Conservation (phyloP, 257 asterid genomes). For the Ilex asprella region DNA sequence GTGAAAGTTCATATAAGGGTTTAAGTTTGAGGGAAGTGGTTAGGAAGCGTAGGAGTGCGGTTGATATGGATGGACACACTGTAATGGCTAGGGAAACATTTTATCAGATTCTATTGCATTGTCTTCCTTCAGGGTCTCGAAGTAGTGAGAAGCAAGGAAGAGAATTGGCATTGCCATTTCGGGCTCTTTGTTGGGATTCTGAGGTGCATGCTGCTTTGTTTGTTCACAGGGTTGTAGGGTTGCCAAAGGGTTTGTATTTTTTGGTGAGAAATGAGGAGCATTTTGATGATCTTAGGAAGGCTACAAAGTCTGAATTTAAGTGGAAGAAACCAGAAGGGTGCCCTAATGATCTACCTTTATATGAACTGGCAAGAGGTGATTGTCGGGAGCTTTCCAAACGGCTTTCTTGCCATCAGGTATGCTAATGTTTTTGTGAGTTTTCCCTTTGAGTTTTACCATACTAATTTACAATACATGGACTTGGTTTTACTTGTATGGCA, state of each 20-base stretch:
- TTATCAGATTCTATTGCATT: constrained; percentile 74
- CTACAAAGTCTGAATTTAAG: constrained; percentile 58
- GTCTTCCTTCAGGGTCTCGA: constrained; percentile 65
- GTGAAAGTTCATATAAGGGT: constrained; percentile 48
- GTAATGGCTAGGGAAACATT: constrained; percentile 58
- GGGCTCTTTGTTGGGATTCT: constrained; percentile 73
- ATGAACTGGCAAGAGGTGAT: constrained; percentile 61
- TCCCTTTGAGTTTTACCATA: background rate
- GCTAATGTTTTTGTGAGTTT: background rate
- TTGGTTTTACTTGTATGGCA: background rate
- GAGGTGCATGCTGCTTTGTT: constrained; percentile 75
- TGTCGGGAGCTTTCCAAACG: constrained; percentile 53
- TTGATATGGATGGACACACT: constrained; percentile 88
- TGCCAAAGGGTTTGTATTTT: constrained; percentile 74
- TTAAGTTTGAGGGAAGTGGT: constrained; percentile 56
- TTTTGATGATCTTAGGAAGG: constrained; percentile 48
- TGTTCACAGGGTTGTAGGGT: constrained; percentile 78
- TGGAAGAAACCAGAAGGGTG: constrained; percentile 88
- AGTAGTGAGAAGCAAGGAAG: constrained; percentile 40
- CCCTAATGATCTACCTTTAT: constrained; percentile 71
- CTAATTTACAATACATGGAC: background rate
- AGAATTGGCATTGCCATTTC: constrained; percentile 68
- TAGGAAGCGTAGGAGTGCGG: constrained; percentile 90
- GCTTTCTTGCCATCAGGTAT: constrained; percentile 86
- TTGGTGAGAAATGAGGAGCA: constrained; percentile 76